Evolutionary conservation across 2,329 filamentous ascomycete genomes (phyloP), one percentile per base, ranked within the genome.

Genomic region (Microcera coccophila): DNA sequence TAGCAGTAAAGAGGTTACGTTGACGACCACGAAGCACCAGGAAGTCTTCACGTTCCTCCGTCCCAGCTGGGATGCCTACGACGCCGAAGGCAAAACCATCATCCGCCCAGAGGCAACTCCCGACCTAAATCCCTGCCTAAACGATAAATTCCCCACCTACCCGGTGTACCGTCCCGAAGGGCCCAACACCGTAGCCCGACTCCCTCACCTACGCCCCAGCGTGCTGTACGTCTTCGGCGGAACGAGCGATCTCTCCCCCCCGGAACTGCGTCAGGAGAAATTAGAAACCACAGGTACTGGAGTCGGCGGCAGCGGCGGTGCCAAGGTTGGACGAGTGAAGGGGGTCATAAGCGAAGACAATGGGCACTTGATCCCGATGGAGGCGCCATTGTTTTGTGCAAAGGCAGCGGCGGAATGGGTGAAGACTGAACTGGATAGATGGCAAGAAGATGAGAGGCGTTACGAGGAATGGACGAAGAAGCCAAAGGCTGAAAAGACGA

Each of bases 291-390:
- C 84, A 1, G 86, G 86, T 2, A 64, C 67, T 0, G 85, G 81
- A 0, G 65, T 77, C 0, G 83, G 85, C 5, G 87, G 87, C 2
- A 85, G 81, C 52, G 79, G 88, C 15, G 78, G 85, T 36, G 71
- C 62, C 4, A 64, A 66, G n/a, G 75, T 76, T 11, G 87, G 85
- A 0, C 72, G 81, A 35, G 90, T 95, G 2, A 74, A 72, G 42
- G 74, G 82, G 50, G 75, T 87, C 4, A 70, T 80, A 14, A 65
- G 93, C 7, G 67, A 84, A 20, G 76, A 75, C 0, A 72, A 75
- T 5, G 89, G 90, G 0, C 91, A 97, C 64, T 65, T 96, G 32
- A 79, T 96, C 20, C 85, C 90, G 0, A 87, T 95, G 79, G 90
- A 95, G 65, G 76, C 78, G 29, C 85, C 87, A 0, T 69, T 58